Evolutionary conservation across 768 basidiomycete species (phyloP).

Genomic region (Nidularia sp.): DNA sequence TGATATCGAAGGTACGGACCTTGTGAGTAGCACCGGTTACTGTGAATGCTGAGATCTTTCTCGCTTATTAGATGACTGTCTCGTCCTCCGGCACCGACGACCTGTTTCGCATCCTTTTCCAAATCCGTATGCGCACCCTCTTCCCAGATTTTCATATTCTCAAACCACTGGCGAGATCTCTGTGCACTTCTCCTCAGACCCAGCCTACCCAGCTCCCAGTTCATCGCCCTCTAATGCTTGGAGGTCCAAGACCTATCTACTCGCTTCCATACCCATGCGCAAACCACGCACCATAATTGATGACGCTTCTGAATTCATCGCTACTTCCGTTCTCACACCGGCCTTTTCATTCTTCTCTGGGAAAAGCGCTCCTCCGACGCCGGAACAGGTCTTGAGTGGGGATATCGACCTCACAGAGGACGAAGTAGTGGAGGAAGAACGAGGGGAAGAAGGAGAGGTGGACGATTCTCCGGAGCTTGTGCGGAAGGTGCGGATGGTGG

Average conservation of each 20-base stretch:
- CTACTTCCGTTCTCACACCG: conserved; percentile 56
- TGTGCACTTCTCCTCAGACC: conserved; percentile 59
- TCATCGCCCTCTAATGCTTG: conserved; percentile 39
- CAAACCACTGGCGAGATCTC: conserved; percentile 52
- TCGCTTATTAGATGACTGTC: conserved; percentile 44
- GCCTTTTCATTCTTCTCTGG: conserved; percentile 47
- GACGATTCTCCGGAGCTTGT: conserved; percentile 64
- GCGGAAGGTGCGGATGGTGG: conserved; percentile 53
- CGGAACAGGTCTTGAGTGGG: conserved; percentile 64
- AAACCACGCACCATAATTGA: conserved; percentile 69
- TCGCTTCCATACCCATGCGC: conserved; percentile 63
- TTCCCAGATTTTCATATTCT: conserved; percentile 66
- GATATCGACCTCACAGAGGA: conserved; percentile 74
- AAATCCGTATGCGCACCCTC: conserved; percentile 71
- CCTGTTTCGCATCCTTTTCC: conserved; percentile 77
- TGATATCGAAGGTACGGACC: conserved; percentile 62
- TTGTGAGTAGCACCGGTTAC: background rate
- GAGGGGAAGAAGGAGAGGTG: conserved; percentile 72
- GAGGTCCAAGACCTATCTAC: conserved; percentile 55
- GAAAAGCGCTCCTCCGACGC: conserved; percentile 31
- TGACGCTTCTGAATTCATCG: conserved; percentile 63
- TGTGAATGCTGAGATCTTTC: background rate
- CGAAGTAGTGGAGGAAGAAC: conserved; percentile 75
- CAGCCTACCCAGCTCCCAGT: conserved; percentile 47
- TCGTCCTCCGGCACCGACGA: conserved; percentile 74